Evolutionary conservation across 2,329 filamentous ascomycete species (phyloP), one percentile per base, ranked within the genome.

Genomic region (Pseudopithomyces chartarum): DNA sequence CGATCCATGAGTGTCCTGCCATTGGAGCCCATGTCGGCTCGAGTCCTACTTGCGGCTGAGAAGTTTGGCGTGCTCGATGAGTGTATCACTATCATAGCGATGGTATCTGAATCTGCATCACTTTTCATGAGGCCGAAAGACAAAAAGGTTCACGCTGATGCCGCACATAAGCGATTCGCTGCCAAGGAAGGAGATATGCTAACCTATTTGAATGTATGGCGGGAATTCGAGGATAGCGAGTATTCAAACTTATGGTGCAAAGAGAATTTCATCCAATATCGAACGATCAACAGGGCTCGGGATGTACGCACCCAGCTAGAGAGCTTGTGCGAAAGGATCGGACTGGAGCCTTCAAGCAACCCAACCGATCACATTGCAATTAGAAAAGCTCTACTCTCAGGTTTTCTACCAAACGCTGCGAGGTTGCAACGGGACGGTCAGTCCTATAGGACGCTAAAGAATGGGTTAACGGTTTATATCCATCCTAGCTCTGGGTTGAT

Each of bases 1-100:
- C 86, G 95, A 0, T 91, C 96, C 72, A 97, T 98, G 91, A 91
- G 92, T 15, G 94, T 98, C 76, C 95, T 98, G 67, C 94, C 94
- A 0, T 92, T 91, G 0, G 92, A 97, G 56, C 92, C 92, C 0
- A 95, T 95, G 89, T 84, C 97, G 4, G 90, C 92, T 53, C 96
- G 95, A 75, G 87, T 91, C 0, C 89, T 99, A 17, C 85, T 99
- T 2, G 91, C 92, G 0, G 91, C 94, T 0, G 91, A 95, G 75
- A 90, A 92, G 66, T 90, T 94, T 64, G 90, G 90, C n/a, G 97
- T 94, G 66, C 91, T 97, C 0, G 91, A 96, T 57, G 95, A 99
- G 76, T 87, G 98, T 0, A 81, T 99, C 15, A 92, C 90, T 0
- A 91, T 98, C 47, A 91, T 98, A n/a, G 87, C 93, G 40, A 97